Conservation (phyloP, 768 basidiomycete genomes). For the Leccinum incarnatum region DNA sequence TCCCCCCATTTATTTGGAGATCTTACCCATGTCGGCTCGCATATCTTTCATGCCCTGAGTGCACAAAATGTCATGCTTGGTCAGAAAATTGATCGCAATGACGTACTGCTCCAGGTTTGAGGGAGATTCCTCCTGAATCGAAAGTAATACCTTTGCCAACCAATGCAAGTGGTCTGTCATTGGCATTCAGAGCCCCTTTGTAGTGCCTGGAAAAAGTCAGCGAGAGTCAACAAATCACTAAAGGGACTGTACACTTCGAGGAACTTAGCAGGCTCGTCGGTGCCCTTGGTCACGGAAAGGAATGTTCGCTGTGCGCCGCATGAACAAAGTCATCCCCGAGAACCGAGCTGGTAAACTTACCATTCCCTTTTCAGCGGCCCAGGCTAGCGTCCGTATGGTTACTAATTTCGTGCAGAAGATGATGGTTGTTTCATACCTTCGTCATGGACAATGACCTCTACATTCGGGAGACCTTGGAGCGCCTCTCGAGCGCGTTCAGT, state of each 20-base stretch:
- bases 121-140: slow-evolving; percentile 83
- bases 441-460: slow-evolving; percentile 68
- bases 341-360: slow-evolving; percentile 32
- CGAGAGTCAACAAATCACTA: neutral
- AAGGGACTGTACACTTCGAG: slow-evolving; percentile 64
- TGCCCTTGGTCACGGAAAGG: slow-evolving; percentile 83
- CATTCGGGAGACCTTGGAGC: slow-evolving; percentile 63
- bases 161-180: slow-evolving; percentile 63
- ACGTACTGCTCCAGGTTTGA: slow-evolving; percentile 72
- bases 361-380: slow-evolving; percentile 86
- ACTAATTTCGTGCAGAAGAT: neutral
- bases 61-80: neutral
- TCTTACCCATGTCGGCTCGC: slow-evolving; percentile 82
- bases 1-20: neutral
- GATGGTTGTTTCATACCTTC: slow-evolving; percentile 46
- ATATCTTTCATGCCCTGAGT: slow-evolving; percentile 75
- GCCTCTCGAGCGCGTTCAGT: slow-evolving; percentile 65
- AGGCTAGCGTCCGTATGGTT: slow-evolving; percentile 41
- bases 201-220: slow-evolving; percentile 55
- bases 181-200: slow-evolving; percentile 60
- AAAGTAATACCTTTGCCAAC: slow-evolving; percentile 92
- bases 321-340: neutral
- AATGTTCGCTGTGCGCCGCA: slow-evolving; percentile 58
- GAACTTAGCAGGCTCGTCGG: slow-evolving; percentile 81
- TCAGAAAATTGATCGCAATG: neutral